Conservation (phyloP, 2,329 filamentous ascomycete genomes). For the Nemania sp. region DNA sequence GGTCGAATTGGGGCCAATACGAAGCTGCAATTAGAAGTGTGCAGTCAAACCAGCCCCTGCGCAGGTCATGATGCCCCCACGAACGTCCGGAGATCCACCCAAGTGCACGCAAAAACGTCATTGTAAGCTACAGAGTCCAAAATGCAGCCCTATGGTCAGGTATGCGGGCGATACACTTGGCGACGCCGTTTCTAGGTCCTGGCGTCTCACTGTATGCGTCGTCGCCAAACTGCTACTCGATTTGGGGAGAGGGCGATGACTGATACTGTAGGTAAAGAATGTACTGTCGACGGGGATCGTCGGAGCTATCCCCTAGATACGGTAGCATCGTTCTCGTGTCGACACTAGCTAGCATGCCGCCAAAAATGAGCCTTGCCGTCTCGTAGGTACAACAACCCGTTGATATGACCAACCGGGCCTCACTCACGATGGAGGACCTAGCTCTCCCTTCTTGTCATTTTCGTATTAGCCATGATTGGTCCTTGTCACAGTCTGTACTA, state of each 20-base stretch:
- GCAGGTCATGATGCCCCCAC: conserved; percentile 20
- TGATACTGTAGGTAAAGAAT: conserved; percentile 18
- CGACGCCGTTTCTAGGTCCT: conserved; percentile 1
- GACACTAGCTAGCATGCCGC: conserved; percentile 22
- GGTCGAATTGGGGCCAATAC: conserved; percentile 21
- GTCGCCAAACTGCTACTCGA: conserved; percentile 8
- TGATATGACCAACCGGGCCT: conserved; percentile 19
- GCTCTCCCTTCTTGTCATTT: conserved; percentile 13
- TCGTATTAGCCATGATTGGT: conserved; percentile 15
- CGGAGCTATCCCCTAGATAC: conserved; percentile 23
- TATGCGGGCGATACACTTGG: conserved; percentile 18
- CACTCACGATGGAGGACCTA: conserved; percentile 14
- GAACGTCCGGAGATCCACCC: conserved; percentile 21
- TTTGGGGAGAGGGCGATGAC: conserved; percentile 2
- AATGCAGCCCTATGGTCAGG: conserved; percentile 26
- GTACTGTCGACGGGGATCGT: conserved; percentile 19
- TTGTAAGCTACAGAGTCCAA: conserved; percentile 20
- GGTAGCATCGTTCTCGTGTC: conserved; percentile 28
- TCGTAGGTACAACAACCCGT: conserved; percentile 15
- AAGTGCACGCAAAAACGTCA: conserved; percentile 19
- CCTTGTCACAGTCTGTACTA: conserved; percentile 8
- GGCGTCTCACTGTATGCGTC: conserved; percentile 5
- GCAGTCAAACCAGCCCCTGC: conserved; percentile 23
- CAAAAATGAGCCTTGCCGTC: conserved; percentile 16
- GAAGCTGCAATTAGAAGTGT: conserved; percentile 25